Conservation (phyloP, 2,329 filamentous ascomycete species). For the Trichoderma polysporum region DNA sequence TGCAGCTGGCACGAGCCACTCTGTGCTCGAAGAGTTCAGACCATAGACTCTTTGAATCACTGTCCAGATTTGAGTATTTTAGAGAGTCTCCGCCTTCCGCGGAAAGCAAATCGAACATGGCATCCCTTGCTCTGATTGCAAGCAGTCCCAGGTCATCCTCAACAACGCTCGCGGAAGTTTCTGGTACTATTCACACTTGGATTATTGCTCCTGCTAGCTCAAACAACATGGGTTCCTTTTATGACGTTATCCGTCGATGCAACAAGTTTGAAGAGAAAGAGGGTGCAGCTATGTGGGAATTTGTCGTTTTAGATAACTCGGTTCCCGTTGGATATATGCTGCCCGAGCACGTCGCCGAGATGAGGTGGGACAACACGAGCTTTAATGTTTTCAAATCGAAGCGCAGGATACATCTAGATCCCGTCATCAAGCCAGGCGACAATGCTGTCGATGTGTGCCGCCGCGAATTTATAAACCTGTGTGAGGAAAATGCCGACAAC, state of each 20-base stretch:
- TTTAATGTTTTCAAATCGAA: constrained; percentile 23
- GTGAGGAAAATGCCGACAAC: constrained; percentile 29
- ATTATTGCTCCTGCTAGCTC: background rate
- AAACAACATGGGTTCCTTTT: constrained; percentile 22
- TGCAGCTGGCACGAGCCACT: constrained; percentile 8
- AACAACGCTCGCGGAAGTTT: background rate
- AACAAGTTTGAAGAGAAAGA: constrained; percentile 30
- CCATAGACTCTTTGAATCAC: background rate
- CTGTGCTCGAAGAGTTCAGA: background rate
- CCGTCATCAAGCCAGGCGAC: constrained; percentile 20
- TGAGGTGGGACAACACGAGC: constrained; percentile 26
- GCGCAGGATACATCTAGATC: constrained; percentile 27
- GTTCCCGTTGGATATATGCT: constrained; percentile 30
- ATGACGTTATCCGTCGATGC: constrained; percentile 27
- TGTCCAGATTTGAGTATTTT: background rate
- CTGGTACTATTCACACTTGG: constrained; percentile 17
- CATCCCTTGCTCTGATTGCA: constrained; percentile 6
- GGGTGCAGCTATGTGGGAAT: constrained; percentile 26
- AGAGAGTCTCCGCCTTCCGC: background rate
- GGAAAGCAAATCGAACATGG: background rate
- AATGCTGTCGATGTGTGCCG: constrained; percentile 23
- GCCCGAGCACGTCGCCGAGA: constrained; percentile 24
- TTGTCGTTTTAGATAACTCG: constrained; percentile 26
- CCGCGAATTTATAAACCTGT: constrained; percentile 28
- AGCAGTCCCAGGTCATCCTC: background rate